Base-by-base conservation (phyloP, 1,139 yeast genomes). In the Pichia sp. region DNA sequence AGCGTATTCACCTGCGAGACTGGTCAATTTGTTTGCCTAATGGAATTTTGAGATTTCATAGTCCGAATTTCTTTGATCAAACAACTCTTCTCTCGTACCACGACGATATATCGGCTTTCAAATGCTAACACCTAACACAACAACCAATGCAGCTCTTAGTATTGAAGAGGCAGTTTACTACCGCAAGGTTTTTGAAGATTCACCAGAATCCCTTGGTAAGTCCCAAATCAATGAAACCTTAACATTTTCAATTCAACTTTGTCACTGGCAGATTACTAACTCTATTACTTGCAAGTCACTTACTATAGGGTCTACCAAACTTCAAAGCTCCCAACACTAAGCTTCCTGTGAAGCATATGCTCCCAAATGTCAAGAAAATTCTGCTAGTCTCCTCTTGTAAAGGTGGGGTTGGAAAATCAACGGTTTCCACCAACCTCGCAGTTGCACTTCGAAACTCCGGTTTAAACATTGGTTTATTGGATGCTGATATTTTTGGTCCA, bases 401-500 rank as follows among this genome's bases (percentile, higher is more conserved):
- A 68, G 59, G 61, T 2, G 62, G 62, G 7, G 63, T 58, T 11
- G 74, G 74, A 0, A 74, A 74, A 48, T 72, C 76, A 1, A 73
- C 78, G 0, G 76, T 72, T 1, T 59, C 76, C 9, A 79, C 77
- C 5, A 86, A 85, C 47, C 50, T 80, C 12, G 93, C 94, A 0
- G 52, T 80, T 34, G 72, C 85, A 0, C 55, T 85, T 35, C 72
- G 71, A 25, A 54, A 63, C 21, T 53, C 63, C 23, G 85, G 86
- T 1, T 62, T 71, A 30, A 67, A 66, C 23, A 79, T 77, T 0
- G 95, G 94, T 0, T 55, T 85, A 3, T 63, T 85, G 12, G 95
- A 85, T 55, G 84, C 81, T 0, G 95, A 85, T 56, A 67, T 85
- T 8, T 85, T 84, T 59, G 95, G 95, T 0, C 95, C 95, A n/a